A percentile compares a stretch with the other conserved stretches of the same genome.
phyloP scores from a whole-genome alignment of 2,329 filamentous ascomycete species.

The Fusarium sp. region DNA sequence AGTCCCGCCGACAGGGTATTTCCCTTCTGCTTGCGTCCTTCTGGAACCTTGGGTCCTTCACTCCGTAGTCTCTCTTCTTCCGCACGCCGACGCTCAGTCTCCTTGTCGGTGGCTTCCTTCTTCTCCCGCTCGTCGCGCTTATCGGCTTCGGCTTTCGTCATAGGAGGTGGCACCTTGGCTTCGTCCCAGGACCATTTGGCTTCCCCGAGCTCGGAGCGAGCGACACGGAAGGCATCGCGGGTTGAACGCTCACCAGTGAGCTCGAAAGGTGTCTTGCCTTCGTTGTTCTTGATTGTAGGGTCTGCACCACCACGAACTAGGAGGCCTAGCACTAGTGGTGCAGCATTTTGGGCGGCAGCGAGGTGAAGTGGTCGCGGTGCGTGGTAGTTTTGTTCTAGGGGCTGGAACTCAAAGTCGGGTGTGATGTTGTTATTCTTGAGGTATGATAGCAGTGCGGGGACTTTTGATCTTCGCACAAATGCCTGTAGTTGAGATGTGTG shows the following conservation, averaged over 20 bases:
- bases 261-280: conserved; percentile 90
- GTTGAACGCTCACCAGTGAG: conserved; percentile 88
- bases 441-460: conserved; percentile 89
- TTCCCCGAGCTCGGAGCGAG: conserved; percentile 86
- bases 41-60: conserved; percentile 73
- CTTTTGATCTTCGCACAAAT: conserved; percentile 89
- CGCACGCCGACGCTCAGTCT: conserved; percentile 77
- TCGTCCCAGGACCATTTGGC: conserved; percentile 82
- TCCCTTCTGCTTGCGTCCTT: conserved; percentile 64
- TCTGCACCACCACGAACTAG: conserved; percentile 82
- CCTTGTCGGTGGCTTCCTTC: conserved; percentile 76
- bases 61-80: conserved; percentile 81
- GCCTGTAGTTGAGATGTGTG: conserved; percentile 93
- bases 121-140: conserved; percentile 78
- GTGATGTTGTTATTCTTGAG: conserved; percentile 81
- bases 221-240: conserved; percentile 91
- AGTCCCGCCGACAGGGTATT: conserved; percentile 67
- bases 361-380: conserved; percentile 88
- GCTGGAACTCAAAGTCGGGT: conserved; percentile 82
- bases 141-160: conserved; percentile 81
- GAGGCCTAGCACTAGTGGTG: conserved; percentile 83
- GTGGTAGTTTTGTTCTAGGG: conserved; percentile 80
- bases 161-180: conserved; percentile 78
- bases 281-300: conserved; percentile 77
- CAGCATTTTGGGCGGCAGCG: conserved; percentile 84